A percentile compares a stretch with the other conserved stretches of the same genome.
Conservation (phyloP, 495 filamentous ascomycete species). For the Xylaria venustula region DNA sequence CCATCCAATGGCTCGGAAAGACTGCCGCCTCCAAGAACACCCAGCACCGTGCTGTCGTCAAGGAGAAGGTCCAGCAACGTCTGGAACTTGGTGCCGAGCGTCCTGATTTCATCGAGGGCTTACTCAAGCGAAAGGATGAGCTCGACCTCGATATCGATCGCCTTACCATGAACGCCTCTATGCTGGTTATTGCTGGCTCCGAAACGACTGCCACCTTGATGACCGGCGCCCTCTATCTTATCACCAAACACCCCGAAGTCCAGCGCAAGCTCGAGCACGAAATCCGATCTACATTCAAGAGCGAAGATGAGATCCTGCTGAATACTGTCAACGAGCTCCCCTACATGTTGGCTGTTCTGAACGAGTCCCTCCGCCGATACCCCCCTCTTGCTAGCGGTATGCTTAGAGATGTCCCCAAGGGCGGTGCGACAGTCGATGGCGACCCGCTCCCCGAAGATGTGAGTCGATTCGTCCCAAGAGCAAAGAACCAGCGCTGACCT, state of each 20-base stretch:
- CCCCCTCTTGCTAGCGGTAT: constrained; percentile 52
- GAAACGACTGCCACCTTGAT: constrained; percentile 63
- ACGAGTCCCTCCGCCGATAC: constrained; percentile 60
- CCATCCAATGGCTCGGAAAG: constrained; percentile 10
- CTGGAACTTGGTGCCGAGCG: constrained; percentile 40
- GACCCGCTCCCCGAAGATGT: constrained; percentile 44
- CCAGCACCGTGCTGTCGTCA: constrained; percentile 34
- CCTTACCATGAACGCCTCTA: constrained; percentile 39
- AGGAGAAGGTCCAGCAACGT: constrained; percentile 40
- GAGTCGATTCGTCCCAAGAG: constrained; percentile 5
- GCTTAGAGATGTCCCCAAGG: constrained; percentile 44
- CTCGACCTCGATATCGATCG: constrained; percentile 31
- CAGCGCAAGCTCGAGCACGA: constrained; percentile 48
- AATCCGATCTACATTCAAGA: constrained; percentile 49
- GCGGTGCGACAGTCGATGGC: constrained; percentile 48
- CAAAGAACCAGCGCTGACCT: not conserved
- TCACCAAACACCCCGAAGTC: constrained; percentile 45
- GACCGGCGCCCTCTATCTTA: constrained; percentile 49
- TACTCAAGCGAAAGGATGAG: constrained; percentile 48
- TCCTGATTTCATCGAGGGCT: constrained; percentile 49
- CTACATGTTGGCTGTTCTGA: constrained; percentile 56
- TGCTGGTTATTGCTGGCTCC: constrained; percentile 53
- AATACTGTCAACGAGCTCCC: constrained; percentile 42
- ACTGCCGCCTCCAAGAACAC: constrained; percentile 30
- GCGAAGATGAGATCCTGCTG: constrained; percentile 52